Percentiles rank a stretch among this genome's conserved stretches.
phyloP scores from a whole-genome alignment of 345 rosid species.

The Syzygium aromaticum region DNA sequence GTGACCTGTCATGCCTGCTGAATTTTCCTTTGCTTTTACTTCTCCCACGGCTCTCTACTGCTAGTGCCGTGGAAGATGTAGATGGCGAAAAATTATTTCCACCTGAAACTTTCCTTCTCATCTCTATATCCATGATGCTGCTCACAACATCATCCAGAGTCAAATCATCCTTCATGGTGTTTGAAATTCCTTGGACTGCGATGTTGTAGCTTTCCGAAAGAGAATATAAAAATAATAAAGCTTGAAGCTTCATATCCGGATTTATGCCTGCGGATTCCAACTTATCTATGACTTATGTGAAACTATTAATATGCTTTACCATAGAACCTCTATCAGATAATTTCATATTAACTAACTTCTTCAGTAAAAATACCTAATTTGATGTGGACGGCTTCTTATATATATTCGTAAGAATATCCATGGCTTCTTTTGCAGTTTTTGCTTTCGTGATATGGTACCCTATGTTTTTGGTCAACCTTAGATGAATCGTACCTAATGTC shows the following conservation, averaged over 20 bases:
- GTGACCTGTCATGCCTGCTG: rapidly evolving
- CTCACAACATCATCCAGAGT: too few relatives aligned
- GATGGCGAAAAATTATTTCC: not conserved
- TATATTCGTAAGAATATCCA: too few relatives aligned
- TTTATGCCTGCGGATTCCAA: not conserved
- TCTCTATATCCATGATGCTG: not conserved
- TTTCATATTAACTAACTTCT: too few relatives aligned
- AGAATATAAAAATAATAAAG: too few relatives aligned
- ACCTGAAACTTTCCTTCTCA: not conserved
- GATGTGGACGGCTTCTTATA: not conserved
- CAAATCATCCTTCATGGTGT: not conserved
- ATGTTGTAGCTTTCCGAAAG: rapidly evolving
- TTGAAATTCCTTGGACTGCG: not conserved
- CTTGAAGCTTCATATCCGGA: not conserved
- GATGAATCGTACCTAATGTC: not conserved
- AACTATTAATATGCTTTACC: too few relatives aligned
- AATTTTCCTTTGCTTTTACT: not conserved
- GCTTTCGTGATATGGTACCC: not conserved
- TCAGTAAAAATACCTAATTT: not conserved
- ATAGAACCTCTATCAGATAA: rapidly evolving
- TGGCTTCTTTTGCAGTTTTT: not conserved
- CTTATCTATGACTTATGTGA: rapidly evolving
- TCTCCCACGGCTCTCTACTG: not conserved
- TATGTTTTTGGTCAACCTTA: not conserved
- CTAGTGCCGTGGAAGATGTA: not conserved